Percentiles rank a stretch among this genome's conserved stretches.
These are phyloP conservation scores for Diaporthe ilicicola DNA, from an alignment of 2,329 filamentous ascomycete species.

Conservation along the genomic window DNA sequence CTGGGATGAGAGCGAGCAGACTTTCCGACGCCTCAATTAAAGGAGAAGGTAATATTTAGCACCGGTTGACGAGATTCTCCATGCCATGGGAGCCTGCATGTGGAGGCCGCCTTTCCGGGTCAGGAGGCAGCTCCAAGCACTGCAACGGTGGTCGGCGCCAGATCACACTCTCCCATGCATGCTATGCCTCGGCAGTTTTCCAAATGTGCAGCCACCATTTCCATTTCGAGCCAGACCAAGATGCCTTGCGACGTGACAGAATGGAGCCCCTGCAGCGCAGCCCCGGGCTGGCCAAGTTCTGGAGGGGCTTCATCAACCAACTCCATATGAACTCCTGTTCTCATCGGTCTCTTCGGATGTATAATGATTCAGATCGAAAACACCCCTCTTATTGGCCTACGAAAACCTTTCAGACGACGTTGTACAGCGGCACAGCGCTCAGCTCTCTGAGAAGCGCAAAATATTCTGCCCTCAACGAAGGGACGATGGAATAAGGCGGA, in stretches of 20 bases:
- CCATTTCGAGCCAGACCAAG: not conserved
- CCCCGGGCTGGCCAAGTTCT: not conserved
- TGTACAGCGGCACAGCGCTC: not conserved
- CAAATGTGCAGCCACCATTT: not conserved
- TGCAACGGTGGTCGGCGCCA: not conserved
- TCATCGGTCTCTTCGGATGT: too few species aligned
- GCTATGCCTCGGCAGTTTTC: not conserved
- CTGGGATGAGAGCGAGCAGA: too few species aligned
- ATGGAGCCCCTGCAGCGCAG: constrained; percentile 2
- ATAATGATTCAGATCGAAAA: too few species aligned
- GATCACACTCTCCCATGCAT: not conserved
- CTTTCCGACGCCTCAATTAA: not conserved
- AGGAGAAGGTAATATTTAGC: not conserved
- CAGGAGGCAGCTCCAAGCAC: not conserved
- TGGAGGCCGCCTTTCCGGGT: not conserved
- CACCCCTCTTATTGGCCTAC: too few species aligned
- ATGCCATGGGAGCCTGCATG: not conserved
- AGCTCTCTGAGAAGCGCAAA: not conserved
- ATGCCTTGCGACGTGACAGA: not conserved
- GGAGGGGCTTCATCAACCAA: not conserved
- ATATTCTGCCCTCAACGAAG: not conserved
- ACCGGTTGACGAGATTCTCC: not conserved
- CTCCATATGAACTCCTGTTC: not conserved
- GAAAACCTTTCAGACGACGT: not conserved
- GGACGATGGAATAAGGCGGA: not conserved